These are phyloP conservation scores for Stereum hirsutum DNA, from an alignment of 1,284 basidiomycete genomes.

Conservation along the genomic window DNA sequence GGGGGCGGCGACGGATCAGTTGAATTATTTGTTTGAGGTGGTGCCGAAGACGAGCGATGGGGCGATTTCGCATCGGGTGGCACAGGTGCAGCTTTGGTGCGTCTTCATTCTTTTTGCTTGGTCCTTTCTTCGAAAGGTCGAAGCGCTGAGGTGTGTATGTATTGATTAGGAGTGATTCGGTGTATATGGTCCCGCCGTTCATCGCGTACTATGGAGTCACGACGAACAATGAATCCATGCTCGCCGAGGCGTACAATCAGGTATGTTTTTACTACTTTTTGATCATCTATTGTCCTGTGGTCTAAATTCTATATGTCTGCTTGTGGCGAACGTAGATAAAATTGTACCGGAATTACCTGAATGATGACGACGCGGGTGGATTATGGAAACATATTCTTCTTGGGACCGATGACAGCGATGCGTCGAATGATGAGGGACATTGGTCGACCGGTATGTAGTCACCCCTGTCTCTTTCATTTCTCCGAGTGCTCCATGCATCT, in stretches of 20 bases:
- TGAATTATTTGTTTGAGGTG: constrained; percentile 52
- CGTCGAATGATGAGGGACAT: constrained; percentile 45
- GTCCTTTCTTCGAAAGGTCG: too few species aligned
- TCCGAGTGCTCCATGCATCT: too few species aligned
- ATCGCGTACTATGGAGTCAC: constrained; percentile 81
- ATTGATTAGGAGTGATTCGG: constrained; percentile 59
- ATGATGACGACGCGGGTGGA: constrained; percentile 34
- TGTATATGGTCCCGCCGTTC: constrained; percentile 91
- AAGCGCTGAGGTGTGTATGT: not conserved
- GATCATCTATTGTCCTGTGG: not conserved
- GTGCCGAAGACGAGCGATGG: constrained; percentile 68
- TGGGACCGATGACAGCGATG: constrained; percentile 27
- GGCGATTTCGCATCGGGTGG: constrained; percentile 72
- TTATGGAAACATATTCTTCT: constrained; percentile 67
- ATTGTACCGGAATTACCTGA: constrained; percentile 64
- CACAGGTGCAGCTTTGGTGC: constrained; percentile 64
- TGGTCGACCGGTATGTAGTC: constrained; percentile 69
- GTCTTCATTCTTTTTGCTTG: constrained; percentile 12
- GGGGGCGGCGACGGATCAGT: constrained; percentile 59
- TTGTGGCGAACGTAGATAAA: constrained; percentile 50
- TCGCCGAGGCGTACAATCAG: constrained; percentile 64
- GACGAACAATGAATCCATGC: constrained; percentile 56
- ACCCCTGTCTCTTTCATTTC: too few species aligned
- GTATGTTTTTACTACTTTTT: constrained; percentile 1
- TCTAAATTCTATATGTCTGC: not conserved